phyloP scores from a whole-genome alignment of 2,329 filamentous ascomycete genomes.

The Hymenoscyphus fructigenus region DNA sequence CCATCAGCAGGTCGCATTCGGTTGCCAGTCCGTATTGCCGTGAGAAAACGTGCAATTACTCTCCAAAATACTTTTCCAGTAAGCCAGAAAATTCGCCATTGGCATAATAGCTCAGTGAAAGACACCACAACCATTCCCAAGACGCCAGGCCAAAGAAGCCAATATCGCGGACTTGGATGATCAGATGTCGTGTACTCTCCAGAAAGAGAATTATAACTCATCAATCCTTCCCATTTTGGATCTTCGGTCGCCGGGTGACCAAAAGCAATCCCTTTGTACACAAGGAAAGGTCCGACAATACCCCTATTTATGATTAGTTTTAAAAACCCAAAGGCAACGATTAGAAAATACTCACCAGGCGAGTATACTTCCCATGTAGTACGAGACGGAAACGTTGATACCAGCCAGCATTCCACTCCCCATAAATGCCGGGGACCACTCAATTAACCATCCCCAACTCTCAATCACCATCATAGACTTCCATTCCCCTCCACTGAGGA shows the following conservation, averaged over 20 bases:
- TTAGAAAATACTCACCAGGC: conserved; percentile 49
- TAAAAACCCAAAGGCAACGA: background rate
- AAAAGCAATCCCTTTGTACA: conserved; percentile 40
- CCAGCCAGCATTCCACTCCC: conserved; percentile 52
- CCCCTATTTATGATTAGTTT: background rate
- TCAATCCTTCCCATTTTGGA: conserved; percentile 43
- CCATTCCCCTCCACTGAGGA: background rate
- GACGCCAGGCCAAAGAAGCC: conserved; percentile 48
- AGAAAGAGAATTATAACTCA: conserved; percentile 43
- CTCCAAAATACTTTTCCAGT: conserved; percentile 4
- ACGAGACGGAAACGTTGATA: conserved; percentile 55
- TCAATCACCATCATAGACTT: conserved; percentile 47
- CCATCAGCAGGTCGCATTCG: background rate
- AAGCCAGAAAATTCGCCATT: conserved; percentile 7
- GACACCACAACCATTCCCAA: conserved; percentile 6
- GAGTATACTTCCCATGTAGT: conserved; percentile 51
- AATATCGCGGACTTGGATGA: conserved; percentile 50
- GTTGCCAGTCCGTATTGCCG: background rate
- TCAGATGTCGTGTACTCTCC: conserved; percentile 38
- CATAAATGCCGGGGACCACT: conserved; percentile 61
- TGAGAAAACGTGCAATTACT: background rate
- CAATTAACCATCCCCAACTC: conserved; percentile 62
- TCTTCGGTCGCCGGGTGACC: conserved; percentile 23
- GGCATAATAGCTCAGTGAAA: conserved; percentile 1
- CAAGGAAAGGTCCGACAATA: background rate